Conservation (phyloP, 1,139 yeast species). For the Candida tetrigidarum region DNA sequence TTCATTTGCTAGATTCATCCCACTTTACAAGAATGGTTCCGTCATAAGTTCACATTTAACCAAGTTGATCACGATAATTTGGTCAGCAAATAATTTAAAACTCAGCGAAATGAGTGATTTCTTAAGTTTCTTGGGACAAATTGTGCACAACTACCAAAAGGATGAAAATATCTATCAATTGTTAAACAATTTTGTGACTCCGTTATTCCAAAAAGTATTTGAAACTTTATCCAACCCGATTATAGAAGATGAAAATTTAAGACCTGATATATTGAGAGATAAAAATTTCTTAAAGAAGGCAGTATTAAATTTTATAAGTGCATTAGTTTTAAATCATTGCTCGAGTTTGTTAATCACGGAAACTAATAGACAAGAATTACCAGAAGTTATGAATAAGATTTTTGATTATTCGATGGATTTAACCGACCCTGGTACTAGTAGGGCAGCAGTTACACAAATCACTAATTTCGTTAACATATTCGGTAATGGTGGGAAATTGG, state of each 20-base stretch:
- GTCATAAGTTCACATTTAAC: slow-evolving; percentile 60
- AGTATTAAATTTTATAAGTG: slow-evolving; percentile 68
- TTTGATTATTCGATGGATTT: slow-evolving; percentile 69
- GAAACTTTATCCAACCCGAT: slow-evolving; percentile 44
- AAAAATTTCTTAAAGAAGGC: slow-evolving; percentile 67
- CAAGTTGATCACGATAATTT: slow-evolving; percentile 72
- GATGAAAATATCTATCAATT: slow-evolving; percentile 74
- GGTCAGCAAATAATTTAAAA: slow-evolving; percentile 67
- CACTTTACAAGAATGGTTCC: slow-evolving; percentile 51
- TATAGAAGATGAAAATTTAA: slow-evolving; percentile 27
- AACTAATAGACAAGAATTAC: slow-evolving; percentile 65
- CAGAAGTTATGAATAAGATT: slow-evolving; percentile 64
- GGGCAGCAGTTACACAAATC: slow-evolving; percentile 71
- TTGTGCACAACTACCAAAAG: slow-evolving; percentile 74
- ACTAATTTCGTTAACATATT: slow-evolving; percentile 67
- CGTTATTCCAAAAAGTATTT: slow-evolving; percentile 71
- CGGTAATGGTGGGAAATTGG: slow-evolving; percentile 63
- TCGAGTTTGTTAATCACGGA: slow-evolving; percentile 76
- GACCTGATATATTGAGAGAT: slow-evolving; percentile 61
- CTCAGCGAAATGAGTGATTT: slow-evolving; percentile 78
- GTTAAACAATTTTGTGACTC: slow-evolving; percentile 72
- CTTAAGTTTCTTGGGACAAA: slow-evolving; percentile 84
- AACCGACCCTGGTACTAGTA: slow-evolving; percentile 58
- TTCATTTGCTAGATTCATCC: slow-evolving; percentile 84
- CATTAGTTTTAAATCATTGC: slow-evolving; percentile 75